phyloP scores from a whole-genome alignment of 1,284 basidiomycete species.

The Schizophyllum amplum region DNA sequence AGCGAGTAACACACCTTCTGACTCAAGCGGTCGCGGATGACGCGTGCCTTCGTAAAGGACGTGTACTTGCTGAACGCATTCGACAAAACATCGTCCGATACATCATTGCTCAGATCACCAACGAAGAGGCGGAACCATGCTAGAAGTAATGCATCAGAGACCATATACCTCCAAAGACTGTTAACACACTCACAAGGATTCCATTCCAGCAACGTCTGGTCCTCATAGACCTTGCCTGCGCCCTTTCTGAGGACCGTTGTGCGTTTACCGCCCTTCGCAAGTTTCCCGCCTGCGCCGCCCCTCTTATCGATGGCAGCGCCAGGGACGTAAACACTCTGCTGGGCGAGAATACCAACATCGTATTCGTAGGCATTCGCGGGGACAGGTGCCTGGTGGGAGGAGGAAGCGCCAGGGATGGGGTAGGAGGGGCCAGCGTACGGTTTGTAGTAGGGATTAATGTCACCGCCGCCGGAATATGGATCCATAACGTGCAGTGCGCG shows the following conservation, averaged over 20 bases:
- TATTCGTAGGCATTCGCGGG: conserved; percentile 87
- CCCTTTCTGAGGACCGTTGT: conserved; percentile 94
- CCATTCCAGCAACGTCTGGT: conserved; percentile 96
- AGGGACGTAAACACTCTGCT: conserved; percentile 83
- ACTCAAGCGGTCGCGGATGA: conserved; percentile 87
- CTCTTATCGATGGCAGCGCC: conserved; percentile 83
- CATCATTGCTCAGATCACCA: conserved; percentile 97
- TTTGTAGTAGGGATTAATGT: conserved; percentile 72
- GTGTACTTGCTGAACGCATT: conserved; percentile 91
- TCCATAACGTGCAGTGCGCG: conserved; percentile 28
- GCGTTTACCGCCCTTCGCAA: conserved; percentile 86
- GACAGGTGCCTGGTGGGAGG: conserved; percentile 68
- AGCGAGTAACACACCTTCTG: conserved; percentile 56
- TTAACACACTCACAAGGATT: conserved; percentile 71
- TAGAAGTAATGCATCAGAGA: conserved; percentile 23
- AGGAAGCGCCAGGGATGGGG: conserved; percentile 46
- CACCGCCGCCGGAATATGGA: conserved; percentile 31
- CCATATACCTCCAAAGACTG: background rate
- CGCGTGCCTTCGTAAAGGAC: conserved; percentile 91
- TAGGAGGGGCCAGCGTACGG: conserved; percentile 70
- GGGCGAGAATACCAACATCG: conserved; percentile 79
- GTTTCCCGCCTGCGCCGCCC: conserved; percentile 74
- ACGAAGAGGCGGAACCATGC: conserved; percentile 98
- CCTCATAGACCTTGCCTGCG: conserved; percentile 95
- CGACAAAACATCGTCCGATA: conserved; percentile 88